Evolutionary conservation across 495 filamentous ascomycete genomes (phyloP).

Genomic region (Aspergillus carlsbadensis): DNA sequence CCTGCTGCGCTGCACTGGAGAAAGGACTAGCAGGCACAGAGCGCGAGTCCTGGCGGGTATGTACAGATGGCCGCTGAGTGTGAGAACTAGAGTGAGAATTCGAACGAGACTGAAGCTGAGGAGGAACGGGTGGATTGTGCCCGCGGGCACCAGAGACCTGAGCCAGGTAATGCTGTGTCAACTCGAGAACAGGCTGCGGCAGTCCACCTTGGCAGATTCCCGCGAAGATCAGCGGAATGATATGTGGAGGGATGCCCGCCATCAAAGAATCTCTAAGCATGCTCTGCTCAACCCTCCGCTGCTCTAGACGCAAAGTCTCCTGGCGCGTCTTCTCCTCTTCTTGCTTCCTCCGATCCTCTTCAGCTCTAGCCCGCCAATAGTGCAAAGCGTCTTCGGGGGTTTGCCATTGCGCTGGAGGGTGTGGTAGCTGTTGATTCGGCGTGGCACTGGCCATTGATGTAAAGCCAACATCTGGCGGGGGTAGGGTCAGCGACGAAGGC

Average conservation of each 20-base stretch:
- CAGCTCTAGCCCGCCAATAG: conserved; percentile 77
- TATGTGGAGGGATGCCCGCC: conserved; percentile 78
- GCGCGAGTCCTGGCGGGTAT: conserved; percentile 22
- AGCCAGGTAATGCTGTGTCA: conserved; percentile 66
- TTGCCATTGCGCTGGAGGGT: conserved; percentile 70
- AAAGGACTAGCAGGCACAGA: conserved; percentile 41
- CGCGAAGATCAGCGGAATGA: conserved; percentile 88
- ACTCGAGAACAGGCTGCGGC: conserved; percentile 62
- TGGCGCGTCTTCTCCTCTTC: conserved; percentile 89
- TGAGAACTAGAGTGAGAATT: conserved; percentile 3
- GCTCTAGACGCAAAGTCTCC: conserved; percentile 73
- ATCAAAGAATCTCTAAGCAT: conserved; percentile 80
- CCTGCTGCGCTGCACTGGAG: conserved; percentile 26
- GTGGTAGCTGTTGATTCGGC: conserved; percentile 52
- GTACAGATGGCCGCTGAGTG: conserved; percentile 15
- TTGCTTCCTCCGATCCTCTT: conserved; percentile 81
- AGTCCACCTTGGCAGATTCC: conserved; percentile 71
- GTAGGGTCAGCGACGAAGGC: conserved; percentile 37
- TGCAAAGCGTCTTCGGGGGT: conserved; percentile 77
- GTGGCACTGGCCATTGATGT: conserved; percentile 31
- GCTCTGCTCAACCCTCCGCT: conserved; percentile 77
- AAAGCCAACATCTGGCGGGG: conserved; percentile 33
- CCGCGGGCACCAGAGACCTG: conserved; percentile 35
- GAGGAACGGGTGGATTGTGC: conserved; percentile 44
- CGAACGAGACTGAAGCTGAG: conserved; percentile 19